Evolutionary conservation across 1,139 yeast species (phyloP).

Genomic region (Kodamaea suecica): DNA sequence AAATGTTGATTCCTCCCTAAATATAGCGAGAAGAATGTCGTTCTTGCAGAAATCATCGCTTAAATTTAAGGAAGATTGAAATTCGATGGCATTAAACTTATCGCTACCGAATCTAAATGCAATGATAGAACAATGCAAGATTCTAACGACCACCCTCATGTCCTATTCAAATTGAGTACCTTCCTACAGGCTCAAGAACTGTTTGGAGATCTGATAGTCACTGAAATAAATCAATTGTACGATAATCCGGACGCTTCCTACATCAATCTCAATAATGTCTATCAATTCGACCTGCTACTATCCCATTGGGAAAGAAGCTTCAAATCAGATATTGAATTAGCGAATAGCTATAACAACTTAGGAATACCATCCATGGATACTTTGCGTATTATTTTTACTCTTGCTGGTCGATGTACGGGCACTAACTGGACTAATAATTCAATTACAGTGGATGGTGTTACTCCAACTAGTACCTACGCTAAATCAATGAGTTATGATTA

Average conservation of each 20-base stretch:
- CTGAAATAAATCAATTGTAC: constrained; percentile 20
- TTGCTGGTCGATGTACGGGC: constrained; percentile 27
- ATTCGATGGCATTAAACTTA: too few relatives aligned
- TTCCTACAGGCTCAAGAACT: constrained; percentile 17
- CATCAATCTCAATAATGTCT: constrained; percentile 25
- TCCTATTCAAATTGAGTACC: constrained; percentile 9
- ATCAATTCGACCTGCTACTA: constrained; percentile 31
- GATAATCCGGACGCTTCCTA: constrained; percentile 10
- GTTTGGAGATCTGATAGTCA: constrained; percentile 24
- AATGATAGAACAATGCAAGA: constrained; percentile 1
- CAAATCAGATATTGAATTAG: constrained; percentile 4
- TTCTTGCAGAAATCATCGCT: too few relatives aligned
- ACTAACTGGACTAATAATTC: constrained; percentile 25
- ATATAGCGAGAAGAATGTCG: too few relatives aligned
- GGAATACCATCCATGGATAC: constrained; percentile 24
- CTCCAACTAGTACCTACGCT: constrained; percentile 20
- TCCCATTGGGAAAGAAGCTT: constrained; percentile 25
- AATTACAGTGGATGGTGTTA: constrained; percentile 18
- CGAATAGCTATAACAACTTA: constrained; percentile 3
- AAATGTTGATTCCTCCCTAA: too few relatives aligned
- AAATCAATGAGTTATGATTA: constrained; percentile 20
- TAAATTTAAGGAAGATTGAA: too few relatives aligned
- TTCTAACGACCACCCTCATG: background rate
- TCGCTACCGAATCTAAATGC: background rate
- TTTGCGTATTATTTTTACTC: constrained; percentile 30